Conservation (phyloP, 1,139 yeast genomes). For the Pichia sp. region DNA sequence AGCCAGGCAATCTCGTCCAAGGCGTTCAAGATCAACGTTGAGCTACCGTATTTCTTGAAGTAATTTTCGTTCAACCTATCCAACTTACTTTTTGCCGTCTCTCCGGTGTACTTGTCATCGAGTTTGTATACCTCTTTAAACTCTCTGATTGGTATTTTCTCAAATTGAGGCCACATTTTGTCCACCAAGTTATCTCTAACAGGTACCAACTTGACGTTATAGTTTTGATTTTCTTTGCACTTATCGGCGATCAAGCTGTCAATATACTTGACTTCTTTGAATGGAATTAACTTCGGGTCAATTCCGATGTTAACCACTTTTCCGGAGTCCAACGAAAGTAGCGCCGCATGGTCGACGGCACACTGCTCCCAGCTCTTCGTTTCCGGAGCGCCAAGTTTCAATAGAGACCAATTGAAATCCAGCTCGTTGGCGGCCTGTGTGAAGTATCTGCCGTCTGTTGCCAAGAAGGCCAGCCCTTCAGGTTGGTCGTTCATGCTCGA, state of each 20-base stretch:
- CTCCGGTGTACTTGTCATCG: conserved; percentile 41
- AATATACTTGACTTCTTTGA: conserved; percentile 37
- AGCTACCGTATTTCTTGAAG: conserved; percentile 36
- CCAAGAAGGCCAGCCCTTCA: conserved; percentile 71
- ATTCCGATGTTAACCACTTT: conserved; percentile 42
- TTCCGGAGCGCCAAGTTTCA: conserved; percentile 69
- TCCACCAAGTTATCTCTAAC: conserved; percentile 70
- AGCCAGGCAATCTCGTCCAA: conserved; percentile 94
- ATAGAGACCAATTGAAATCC: conserved; percentile 80
- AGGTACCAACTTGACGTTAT: conserved; percentile 57
- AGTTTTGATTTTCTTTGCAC: conserved; percentile 30
- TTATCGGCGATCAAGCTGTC: conserved; percentile 33
- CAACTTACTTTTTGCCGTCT: conserved; percentile 39
- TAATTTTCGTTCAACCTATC: conserved; percentile 41
- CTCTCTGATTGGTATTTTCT: conserved; percentile 44
- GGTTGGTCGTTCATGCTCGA: conserved; percentile 52
- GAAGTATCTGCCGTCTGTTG: conserved; percentile 95
- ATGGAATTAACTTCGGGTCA: conserved; percentile 69
- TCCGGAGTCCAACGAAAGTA: conserved; percentile 42
- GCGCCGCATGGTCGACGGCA: conserved; percentile 62
- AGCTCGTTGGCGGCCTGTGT: conserved; percentile 85
- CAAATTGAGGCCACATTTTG: conserved; percentile 60
- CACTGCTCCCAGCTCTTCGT: conserved; percentile 88
- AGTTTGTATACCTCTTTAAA: conserved; percentile 43
- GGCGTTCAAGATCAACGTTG: conserved; percentile 55